phyloP scores from a whole-genome alignment of 2,329 filamentous ascomycete species.

The Thielaviopsis euricoi region DNA sequence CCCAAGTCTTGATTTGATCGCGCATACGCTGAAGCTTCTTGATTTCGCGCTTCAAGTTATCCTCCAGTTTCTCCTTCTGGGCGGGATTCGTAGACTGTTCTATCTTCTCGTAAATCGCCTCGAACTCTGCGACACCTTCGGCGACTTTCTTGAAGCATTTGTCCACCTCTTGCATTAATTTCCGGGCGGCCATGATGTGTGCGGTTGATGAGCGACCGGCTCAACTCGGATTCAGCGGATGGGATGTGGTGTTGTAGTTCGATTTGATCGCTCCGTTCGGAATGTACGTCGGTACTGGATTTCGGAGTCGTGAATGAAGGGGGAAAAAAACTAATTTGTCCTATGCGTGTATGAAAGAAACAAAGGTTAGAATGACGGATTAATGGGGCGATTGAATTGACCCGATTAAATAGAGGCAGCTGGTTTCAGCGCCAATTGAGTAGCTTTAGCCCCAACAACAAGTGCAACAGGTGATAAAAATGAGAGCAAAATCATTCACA shows the following conservation, averaged over 20 bases:
- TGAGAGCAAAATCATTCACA: background rate
- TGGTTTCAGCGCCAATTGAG: background rate
- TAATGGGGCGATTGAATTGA: background rate
- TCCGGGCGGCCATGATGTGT: slow-evolving; percentile 73
- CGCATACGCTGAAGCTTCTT: slow-evolving; percentile 96
- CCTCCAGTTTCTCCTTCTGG: slow-evolving; percentile 96
- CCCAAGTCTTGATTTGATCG: slow-evolving; percentile 99
- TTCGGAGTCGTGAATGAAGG: background rate
- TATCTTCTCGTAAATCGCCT: slow-evolving; percentile 95
- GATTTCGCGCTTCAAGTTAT: slow-evolving; percentile 97
- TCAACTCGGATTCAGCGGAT: slow-evolving; percentile 7
- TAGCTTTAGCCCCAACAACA: background rate
- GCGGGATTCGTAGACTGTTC: slow-evolving; percentile 80
- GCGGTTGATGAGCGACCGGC: slow-evolving; percentile 11
- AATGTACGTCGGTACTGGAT: background rate
- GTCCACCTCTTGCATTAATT: slow-evolving; percentile 95
- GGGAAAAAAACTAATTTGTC: background rate
- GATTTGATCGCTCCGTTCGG: background rate
- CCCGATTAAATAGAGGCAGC: background rate
- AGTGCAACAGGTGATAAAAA: background rate
- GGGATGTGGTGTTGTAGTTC: background rate
- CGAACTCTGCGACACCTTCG: slow-evolving; percentile 84
- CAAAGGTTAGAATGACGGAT: background rate
- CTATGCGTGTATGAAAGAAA: background rate
- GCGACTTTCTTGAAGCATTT: slow-evolving; percentile 98